Evolutionary conservation across 2,329 filamentous ascomycete genomes (phyloP), one percentile per base, ranked within the genome.

Genomic region (Botrytis sinoallii): DNA sequence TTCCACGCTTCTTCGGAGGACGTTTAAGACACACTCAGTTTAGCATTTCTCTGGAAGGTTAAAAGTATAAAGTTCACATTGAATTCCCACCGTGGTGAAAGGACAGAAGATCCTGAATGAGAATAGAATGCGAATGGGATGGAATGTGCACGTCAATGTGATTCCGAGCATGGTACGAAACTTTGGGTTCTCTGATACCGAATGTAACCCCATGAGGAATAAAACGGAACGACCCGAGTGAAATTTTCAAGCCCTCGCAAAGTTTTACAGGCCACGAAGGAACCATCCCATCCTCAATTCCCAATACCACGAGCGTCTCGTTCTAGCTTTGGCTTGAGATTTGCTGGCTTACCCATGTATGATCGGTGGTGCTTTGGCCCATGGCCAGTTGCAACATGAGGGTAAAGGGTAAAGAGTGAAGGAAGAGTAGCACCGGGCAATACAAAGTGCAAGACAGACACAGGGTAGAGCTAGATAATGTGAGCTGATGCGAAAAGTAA

Each of bases 161-260:
- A n/a, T n/a, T 55, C 29, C 46, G 22, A 55, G 25, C 42, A 38
- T n/a, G 25, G 35, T 22, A 52, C 65, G 32, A 66, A 32, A 48
- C 10, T 48, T 46, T 46, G 16, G 14, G 7, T 40, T 64, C 38
- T 46, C 20, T 65, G 64, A 52, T 66, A n/a, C 64, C 46, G 22
- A 64, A 32, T 38, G 32, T 40, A 67, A 67, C 32, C 46, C n/a
- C 18, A 67, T 55, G 25, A 29, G 65, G 65, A 38, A 67, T 55
- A 40, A 67, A 67, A 40, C 42, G 46, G 40, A 67, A 67, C 46
- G 65, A 67, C 16, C 52, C 40, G 65, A 40, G 65, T 35, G 32
- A 55, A 38, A 55, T 16, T 52, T 52, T 14, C 46, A 42, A 29
- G 65, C 46, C 65, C 40, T 68, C 48, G 48, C 48, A 57, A 14